Conservation (phyloP, 768 basidiomycete species). For the Lentinula aciculospora region DNA sequence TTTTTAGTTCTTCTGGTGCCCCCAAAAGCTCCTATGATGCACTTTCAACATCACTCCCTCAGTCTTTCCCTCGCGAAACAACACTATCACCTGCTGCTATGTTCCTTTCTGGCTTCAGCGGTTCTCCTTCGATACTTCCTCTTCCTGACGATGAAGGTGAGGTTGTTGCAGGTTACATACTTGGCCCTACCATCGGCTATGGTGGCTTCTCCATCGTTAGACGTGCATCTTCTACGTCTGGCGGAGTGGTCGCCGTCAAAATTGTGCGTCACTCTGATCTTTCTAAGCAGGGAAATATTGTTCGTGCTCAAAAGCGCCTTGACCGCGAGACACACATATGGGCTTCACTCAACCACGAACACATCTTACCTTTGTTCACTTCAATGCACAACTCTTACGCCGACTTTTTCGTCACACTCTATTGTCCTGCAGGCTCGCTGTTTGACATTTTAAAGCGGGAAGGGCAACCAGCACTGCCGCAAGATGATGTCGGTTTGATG, state of each 20-base stretch:
- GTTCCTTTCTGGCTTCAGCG: constrained; percentile 64
- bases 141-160: constrained; percentile 66
- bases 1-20: not conserved
- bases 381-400: constrained; percentile 52
- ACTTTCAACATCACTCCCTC: not conserved
- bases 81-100: constrained; percentile 63
- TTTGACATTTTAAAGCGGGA: constrained; percentile 77
- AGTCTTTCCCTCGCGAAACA: not conserved
- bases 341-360: constrained; percentile 75
- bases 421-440: constrained; percentile 81
- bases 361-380: constrained; percentile 80
- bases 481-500: constrained; percentile 79
- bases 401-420: constrained; percentile 78
- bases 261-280: constrained; percentile 63
- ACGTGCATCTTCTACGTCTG: constrained; percentile 58
- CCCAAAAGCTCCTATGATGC: not conserved
- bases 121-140: constrained; percentile 24
- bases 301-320: constrained; percentile 46
- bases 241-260: constrained; percentile 74
- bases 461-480: constrained; percentile 59
- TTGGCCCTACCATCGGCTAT: constrained; percentile 71
- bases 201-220: constrained; percentile 83
- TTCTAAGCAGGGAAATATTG: constrained; percentile 43
- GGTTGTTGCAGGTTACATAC: constrained; percentile 61
- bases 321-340: constrained; percentile 70